phyloP scores from a whole-genome alignment of 2,329 filamentous ascomycete species.

The Fusarium pseudonygamai region DNA sequence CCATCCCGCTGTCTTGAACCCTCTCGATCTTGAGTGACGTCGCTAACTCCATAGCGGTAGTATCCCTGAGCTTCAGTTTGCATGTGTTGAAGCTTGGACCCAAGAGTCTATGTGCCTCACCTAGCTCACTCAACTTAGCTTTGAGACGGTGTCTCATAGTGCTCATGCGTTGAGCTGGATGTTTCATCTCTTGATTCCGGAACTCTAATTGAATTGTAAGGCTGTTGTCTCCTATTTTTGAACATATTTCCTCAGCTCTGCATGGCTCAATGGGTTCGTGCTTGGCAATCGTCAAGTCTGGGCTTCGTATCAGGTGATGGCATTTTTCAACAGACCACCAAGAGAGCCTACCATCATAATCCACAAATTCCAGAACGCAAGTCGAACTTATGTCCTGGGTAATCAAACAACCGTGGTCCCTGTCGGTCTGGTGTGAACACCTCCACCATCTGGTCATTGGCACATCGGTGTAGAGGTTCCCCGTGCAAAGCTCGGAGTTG shows the following conservation, averaged over 20 bases:
- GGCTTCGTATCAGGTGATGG: conserved; percentile 27
- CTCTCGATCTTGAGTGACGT: conserved; percentile 32
- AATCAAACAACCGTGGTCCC: conserved; percentile 19
- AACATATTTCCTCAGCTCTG: background rate
- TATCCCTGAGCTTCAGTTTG: background rate
- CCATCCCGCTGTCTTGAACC: conserved; percentile 25
- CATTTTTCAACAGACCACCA: conserved; percentile 29
- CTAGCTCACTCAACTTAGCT: conserved; percentile 9
- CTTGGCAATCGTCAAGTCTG: conserved; percentile 9
- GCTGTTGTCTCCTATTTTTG: background rate
- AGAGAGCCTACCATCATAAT: conserved; percentile 14
- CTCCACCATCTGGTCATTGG: conserved; percentile 34
- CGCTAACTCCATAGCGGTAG: conserved; percentile 11
- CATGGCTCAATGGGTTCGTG: conserved; percentile 1
- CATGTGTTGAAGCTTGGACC: conserved; percentile 19
- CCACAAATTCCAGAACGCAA: conserved; percentile 38
- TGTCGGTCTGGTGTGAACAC: conserved; percentile 25
- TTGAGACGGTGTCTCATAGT: conserved; percentile 22
- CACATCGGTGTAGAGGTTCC: conserved; percentile 5
- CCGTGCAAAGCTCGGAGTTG: conserved; percentile 15
- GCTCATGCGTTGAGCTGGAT: conserved; percentile 5
- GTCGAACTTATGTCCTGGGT: conserved; percentile 24
- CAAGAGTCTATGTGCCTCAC: conserved; percentile 21
- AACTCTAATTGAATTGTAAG: background rate
- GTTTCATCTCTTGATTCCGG: conserved; percentile 11